Conservation (phyloP, 2,329 filamentous ascomycete genomes). For the Juglanconis sp. region DNA sequence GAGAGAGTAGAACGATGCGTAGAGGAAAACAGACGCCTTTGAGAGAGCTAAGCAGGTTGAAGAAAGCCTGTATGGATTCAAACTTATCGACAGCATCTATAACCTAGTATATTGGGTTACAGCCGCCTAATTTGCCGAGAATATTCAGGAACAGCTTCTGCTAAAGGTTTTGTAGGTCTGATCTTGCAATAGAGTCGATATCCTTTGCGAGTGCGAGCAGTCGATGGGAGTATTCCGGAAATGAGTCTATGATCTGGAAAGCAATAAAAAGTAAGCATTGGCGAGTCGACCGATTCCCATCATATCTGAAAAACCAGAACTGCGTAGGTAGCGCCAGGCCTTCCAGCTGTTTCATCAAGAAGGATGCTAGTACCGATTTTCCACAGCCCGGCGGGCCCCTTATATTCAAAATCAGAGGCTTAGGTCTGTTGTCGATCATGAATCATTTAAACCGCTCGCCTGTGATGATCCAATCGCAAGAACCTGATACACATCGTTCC, state of each 20-base stretch:
- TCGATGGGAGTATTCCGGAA: conserved; percentile 19
- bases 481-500: background rate
- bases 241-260: conserved; percentile 26
- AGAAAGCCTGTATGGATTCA: conserved; percentile 25
- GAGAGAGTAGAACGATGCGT: conserved; percentile 30
- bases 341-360: conserved; percentile 15
- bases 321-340: conserved; percentile 17
- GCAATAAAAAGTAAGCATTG: conserved; percentile 27
- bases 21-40: conserved; percentile 22
- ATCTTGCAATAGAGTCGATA: conserved; percentile 23
- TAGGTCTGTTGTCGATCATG: background rate
- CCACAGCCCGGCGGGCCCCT: conserved; percentile 13
- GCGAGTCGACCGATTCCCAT: conserved; percentile 19
- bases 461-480: conserved; percentile 16
- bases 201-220: conserved; percentile 25
- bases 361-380: conserved; percentile 18
- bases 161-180: conserved; percentile 28
- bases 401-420: conserved; percentile 12
- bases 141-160: conserved; percentile 28
- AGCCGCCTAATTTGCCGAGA: conserved; percentile 24
- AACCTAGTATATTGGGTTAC: conserved; percentile 33
- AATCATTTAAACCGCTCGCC: conserved; percentile 1
- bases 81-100: conserved; percentile 38
- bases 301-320: conserved; percentile 26
- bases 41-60: conserved; percentile 27